Evolutionary conservation across 768 basidiomycete species (phyloP), one percentile per base, ranked within the genome.

Genomic region (Phallus indusiatus): DNA sequence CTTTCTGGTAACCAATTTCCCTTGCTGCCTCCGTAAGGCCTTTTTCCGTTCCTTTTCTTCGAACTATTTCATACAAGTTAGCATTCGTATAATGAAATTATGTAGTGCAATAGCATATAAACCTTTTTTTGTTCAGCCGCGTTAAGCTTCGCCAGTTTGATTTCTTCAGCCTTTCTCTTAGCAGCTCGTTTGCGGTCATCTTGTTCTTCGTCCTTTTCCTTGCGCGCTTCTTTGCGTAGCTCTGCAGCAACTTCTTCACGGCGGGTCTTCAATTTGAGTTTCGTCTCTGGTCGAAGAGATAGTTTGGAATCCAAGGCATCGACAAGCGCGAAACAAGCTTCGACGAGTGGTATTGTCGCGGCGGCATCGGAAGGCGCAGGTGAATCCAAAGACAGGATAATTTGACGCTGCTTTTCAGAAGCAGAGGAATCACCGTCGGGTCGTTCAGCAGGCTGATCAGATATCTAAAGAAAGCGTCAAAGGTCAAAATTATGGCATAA

Each of bases 101-200:
- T 10, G 7, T 21, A 20, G 35, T 59, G 20, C 28, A 58, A 60
- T 18, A 34, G 22, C 11, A 28, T 10, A 62, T 67, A 52, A 54
- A 84, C 88, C 82, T 92, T 93, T 75, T 85, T 83, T 74, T 92
- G 90, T 64, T 92, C 89, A 18, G 83, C 78, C 33, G 89, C 78
- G 65, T 85, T 86, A 57, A 93, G 78, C 66, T 81, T 84, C 35
- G 86, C 75, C 47, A 90, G 69, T 63, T 81, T 77, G 61, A 89
- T 90, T 63, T 90, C 79, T 68, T 89, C 87, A 1, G 81, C 82
- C 68, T 77, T 82, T 62, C 81, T 81, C 71, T 88, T 90, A 35
- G 83, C 86, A 6, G 82, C 80, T 56, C 82, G 81, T 70, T 83
- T 88, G 56, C 82, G 82, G 62, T 89, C 86, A 56, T 76, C 80